Evolutionary conservation across 2,329 filamentous ascomycete species (phyloP), one percentile per base, ranked within the genome.

Genomic region (Tothia fuscella): DNA sequence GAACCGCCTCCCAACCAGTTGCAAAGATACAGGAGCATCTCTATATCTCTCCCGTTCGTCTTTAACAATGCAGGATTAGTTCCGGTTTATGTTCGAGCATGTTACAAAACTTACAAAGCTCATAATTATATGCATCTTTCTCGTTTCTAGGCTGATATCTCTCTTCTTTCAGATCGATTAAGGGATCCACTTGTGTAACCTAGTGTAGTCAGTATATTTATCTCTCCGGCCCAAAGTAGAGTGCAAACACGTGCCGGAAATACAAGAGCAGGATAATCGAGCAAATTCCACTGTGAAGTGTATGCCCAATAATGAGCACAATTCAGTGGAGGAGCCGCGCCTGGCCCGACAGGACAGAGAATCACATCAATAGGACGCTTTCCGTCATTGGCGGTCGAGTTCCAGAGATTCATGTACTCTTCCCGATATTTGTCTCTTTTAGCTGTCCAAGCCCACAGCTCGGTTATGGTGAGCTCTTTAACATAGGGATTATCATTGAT

Each of bases 281-380:
- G 66, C 31, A 82, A 50, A 52, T 83, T 84, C 76, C 78, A 83
- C 46, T 77, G 70, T 0, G 69, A 62, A 0, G 76, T 80, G 49
- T 83, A 84, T 1, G 69, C 70, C 76, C 77, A 83, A 48, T 73
- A 74, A 28, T 57, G 63, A 53, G 80, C 51, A 45, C 64, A 58
- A 48, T 74, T 56, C 47, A 76, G 65, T 46, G 70, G 58, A 3
- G 66, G 71, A n/a, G 73, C 73, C 3, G 63, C 62, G 2, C 70
- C 67, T 2, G 74, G 72, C 0, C 69, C 71, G 0, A 65, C 70
- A 0, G 78, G 78, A 42, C 71, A 76, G 1, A 82, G 60, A 25
- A 82, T 70, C 0, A 77, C 72, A 53, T 83, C 78, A 6, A 79
- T 66, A 2, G 53, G 46, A 51, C 56, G 49, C 26, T 53, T 53